phyloP scores from a whole-genome alignment of 2,329 filamentous ascomycete genomes.

The Chrysoporthe puriensis region DNA sequence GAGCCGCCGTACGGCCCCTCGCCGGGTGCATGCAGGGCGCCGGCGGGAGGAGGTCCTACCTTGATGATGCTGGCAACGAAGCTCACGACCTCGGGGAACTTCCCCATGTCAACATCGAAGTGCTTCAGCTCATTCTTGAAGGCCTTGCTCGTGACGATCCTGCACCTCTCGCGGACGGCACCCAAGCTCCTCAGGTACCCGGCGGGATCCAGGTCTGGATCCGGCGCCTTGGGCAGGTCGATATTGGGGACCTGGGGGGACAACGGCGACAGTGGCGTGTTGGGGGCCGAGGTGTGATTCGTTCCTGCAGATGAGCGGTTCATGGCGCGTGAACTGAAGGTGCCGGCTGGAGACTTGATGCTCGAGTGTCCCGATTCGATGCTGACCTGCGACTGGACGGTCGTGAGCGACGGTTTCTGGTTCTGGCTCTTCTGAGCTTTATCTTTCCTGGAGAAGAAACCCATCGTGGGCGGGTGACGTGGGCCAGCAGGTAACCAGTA shows the following conservation, averaged over 20 bases:
- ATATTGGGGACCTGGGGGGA: constrained; percentile 69
- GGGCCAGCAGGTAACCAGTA: background rate
- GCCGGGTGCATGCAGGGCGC: background rate
- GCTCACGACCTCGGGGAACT: constrained; percentile 79
- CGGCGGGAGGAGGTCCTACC: constrained; percentile 52
- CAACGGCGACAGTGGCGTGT: constrained; percentile 56
- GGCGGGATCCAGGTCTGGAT: constrained; percentile 84
- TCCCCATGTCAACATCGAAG: constrained; percentile 85
- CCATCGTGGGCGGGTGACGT: constrained; percentile 45
- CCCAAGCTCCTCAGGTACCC: constrained; percentile 90
- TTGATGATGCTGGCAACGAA: constrained; percentile 96
- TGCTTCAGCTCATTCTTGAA: constrained; percentile 77
- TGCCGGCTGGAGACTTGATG: constrained; percentile 44
- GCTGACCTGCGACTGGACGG: constrained; percentile 54
- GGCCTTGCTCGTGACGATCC: constrained; percentile 75
- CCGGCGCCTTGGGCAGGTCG: constrained; percentile 80
- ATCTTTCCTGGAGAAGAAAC: constrained; percentile 60
- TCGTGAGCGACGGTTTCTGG: constrained; percentile 45
- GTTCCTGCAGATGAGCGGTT: constrained; percentile 58
- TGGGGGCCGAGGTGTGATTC: constrained; percentile 43
- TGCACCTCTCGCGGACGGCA: constrained; percentile 80
- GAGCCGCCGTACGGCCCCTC: background rate
- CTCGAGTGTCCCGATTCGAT: constrained; percentile 56
- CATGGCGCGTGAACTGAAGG: constrained; percentile 42
- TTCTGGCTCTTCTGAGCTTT: constrained; percentile 48